These are phyloP conservation scores for Gillenia trifoliata DNA, from an alignment of 306 rosid species.

Conservation along the genomic window DNA sequence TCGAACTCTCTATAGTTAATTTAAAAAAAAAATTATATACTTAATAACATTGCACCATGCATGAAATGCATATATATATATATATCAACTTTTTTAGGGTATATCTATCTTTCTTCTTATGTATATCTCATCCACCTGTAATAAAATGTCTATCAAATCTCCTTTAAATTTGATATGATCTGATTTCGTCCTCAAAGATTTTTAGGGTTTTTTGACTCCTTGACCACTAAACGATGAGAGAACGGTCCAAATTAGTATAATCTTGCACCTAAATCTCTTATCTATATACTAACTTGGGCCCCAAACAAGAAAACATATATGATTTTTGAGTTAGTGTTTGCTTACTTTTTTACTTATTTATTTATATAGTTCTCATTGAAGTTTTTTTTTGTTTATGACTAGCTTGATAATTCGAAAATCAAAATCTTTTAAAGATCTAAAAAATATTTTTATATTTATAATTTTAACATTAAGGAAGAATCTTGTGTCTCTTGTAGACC, in stretches of 20 bases:
- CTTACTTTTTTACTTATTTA: neutral
- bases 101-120: too few relatives aligned
- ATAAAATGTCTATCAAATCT: neutral
- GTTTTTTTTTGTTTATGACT: neutral
- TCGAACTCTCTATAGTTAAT: too few relatives aligned
- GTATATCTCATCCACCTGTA: too few relatives aligned
- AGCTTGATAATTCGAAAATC: constrained; percentile 32
- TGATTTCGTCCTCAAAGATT: neutral
- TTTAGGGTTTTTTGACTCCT: neutral
- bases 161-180: neutral
- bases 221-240: neutral
- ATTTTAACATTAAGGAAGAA: constrained; percentile 19
- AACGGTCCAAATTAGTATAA: neutral
- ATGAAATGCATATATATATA: too few relatives aligned
- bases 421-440: constrained; percentile 45
- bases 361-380: too few relatives aligned
- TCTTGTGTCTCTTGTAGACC: constrained; percentile 20
- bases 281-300: neutral
- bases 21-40: too few relatives aligned
- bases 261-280: neutral
- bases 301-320: neutral
- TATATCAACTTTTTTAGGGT: too few relatives aligned
- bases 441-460: constrained; percentile 5
- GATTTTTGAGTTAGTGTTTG: neutral
- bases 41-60: too few relatives aligned